A percentile compares a stretch with the other conserved stretches of the same genome.
phyloP scores from a whole-genome alignment of 495 filamentous ascomycete genomes.

The Cudoniella acicularis region DNA sequence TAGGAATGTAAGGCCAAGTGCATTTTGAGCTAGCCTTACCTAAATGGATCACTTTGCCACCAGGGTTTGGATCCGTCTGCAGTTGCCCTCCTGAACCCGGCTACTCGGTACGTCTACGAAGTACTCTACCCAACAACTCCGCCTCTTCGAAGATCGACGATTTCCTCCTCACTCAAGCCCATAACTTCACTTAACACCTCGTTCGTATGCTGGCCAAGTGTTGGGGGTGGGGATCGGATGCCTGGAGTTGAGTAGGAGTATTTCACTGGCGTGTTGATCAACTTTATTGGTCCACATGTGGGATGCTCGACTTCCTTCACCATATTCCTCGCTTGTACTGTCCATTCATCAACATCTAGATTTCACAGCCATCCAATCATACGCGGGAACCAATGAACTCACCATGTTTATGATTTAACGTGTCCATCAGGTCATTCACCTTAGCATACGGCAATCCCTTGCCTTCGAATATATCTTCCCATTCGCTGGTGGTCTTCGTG shows the following conservation, averaged over 20 bases:
- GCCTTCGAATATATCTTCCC: slow-evolving; percentile 85
- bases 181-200: slow-evolving; percentile 66
- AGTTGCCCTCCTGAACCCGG: too few species aligned
- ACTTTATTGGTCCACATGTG: slow-evolving; percentile 74
- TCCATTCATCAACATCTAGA: neutral
- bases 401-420: slow-evolving; percentile 81
- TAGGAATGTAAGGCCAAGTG: too few species aligned
- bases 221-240: slow-evolving; percentile 74
- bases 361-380: neutral
- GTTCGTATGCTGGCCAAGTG: slow-evolving; percentile 84
- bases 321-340: slow-evolving; percentile 74
- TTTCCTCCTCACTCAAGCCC: neutral
- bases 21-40: neutral
- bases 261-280: slow-evolving; percentile 90
- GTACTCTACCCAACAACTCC: neutral
- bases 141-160: neutral
- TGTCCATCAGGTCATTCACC: slow-evolving; percentile 82
- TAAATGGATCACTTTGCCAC: too few species aligned
- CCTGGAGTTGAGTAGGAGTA: slow-evolving; percentile 75
- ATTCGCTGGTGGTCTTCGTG: slow-evolving; percentile 79
- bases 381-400: neutral
- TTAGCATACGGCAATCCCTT: slow-evolving; percentile 92
- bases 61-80: too few species aligned
- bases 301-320: slow-evolving; percentile 79
- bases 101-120: too few species aligned